A percentile compares a stretch with the other conserved stretches of the same genome.
These are phyloP conservation scores for Solanum rostratum DNA, from an alignment of 257 asterid species.

Conservation along the genomic window DNA sequence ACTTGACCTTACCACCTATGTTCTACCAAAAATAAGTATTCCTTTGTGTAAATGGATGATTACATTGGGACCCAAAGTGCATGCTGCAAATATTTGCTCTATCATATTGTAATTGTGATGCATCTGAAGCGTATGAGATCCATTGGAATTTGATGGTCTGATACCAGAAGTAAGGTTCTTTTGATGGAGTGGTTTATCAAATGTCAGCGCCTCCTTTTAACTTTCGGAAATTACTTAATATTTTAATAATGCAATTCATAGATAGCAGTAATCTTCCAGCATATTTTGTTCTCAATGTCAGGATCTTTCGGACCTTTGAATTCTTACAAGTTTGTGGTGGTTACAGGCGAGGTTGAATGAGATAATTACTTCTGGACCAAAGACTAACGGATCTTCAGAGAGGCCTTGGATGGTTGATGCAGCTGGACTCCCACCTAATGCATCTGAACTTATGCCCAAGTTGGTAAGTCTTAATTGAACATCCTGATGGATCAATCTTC, in stretches of 20 bases:
- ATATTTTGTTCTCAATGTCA: neutral
- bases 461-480: constrained; percentile 8
- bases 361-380: constrained; percentile 13
- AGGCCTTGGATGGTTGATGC: constrained; percentile 30
- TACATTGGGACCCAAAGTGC: neutral
- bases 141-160: neutral
- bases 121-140: neutral
- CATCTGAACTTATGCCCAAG: constrained; percentile 18
- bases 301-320: neutral
- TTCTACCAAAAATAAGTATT: neutral
- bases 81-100: neutral
- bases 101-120: neutral
- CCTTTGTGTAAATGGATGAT: neutral
- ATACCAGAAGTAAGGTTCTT: neutral
- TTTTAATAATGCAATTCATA: neutral
- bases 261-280: neutral
- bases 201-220: neutral
- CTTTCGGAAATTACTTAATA: neutral
- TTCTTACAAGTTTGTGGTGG: neutral
- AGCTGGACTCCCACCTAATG: constrained; percentile 27
- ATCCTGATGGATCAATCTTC: neutral
- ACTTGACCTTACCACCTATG: neutral
- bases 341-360: constrained; percentile 16
- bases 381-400: constrained; percentile 8
- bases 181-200: neutral